phyloP scores from a whole-genome alignment of 2,329 filamentous ascomycete species.

The Neofusicoccum ribis region DNA sequence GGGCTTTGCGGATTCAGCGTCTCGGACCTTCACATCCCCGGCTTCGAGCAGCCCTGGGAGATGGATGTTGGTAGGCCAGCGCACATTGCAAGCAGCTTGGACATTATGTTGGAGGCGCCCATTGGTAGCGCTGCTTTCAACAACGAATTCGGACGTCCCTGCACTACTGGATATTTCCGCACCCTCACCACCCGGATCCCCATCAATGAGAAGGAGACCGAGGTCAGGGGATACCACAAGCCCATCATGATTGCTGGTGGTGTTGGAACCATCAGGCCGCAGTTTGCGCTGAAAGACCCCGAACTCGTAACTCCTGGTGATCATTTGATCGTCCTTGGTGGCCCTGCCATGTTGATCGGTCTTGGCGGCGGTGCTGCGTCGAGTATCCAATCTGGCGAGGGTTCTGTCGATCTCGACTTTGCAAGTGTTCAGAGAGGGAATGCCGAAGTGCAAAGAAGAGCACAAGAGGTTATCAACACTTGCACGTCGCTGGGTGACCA shows the following conservation, averaged over 20 bases:
- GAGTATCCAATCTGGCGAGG: constrained; percentile 83
- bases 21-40: constrained; percentile 89
- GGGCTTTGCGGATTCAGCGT: constrained; percentile 93
- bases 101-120: constrained; percentile 97
- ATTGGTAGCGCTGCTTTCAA: constrained; percentile 95
- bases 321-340: constrained; percentile 88
- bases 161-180: constrained; percentile 85
- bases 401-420: constrained; percentile 90
- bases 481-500: constrained; percentile 80
- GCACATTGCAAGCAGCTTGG: constrained; percentile 89
- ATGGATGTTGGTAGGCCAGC: constrained; percentile 82
- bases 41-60: constrained; percentile 83
- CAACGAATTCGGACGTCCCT: constrained; percentile 94
- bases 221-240: constrained; percentile 92
- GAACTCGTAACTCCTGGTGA: constrained; percentile 81
- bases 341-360: constrained; percentile 96
- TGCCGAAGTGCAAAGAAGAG: constrained; percentile 90
- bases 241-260: constrained; percentile 98
- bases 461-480: constrained; percentile 97
- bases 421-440: constrained; percentile 97
- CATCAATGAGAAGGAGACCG: constrained; percentile 60
- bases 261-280: constrained; percentile 85
- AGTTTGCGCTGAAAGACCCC: constrained; percentile 84
- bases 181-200: constrained; percentile 75
- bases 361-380: constrained; percentile 94